Base-by-base conservation (phyloP, 441 rosid species). In the Jatropha podagrica region DNA sequence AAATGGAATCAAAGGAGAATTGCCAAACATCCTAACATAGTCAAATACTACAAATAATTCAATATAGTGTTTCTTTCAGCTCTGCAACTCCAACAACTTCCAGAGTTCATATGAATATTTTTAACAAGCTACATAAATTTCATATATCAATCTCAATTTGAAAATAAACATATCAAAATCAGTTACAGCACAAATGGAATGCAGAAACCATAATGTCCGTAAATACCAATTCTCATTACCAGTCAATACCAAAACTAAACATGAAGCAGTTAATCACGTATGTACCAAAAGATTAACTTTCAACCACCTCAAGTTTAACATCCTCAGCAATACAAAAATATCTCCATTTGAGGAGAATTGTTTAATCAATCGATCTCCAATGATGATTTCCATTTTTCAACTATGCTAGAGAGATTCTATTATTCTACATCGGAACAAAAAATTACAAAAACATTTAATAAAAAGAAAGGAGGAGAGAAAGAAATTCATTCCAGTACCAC, bases 401-500 rank as follows among this genome's bases (percentile, higher is more conserved):
- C 52, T 54, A 58, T 42, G 51, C 15, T 64, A n/a, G 65, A 65
- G 17, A 44, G 32, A 44, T 4, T 17, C n/a, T 17, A 14, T 59
- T 63, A 76, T 78, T 74, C 74, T 74, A 63, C 74, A 78, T 44
- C 42, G 59, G 9, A 32, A 64, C 14, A 44, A 59, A 54, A 75
- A 69, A 10, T 62, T 65, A 51, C 54, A 65, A 23, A 23, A n/a
- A 64, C 37, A 40, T 42, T 10, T 42, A 44, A 72, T 8, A 23
- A 4, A 51, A 68, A 41, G 37, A 13, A 58, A 18, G 0, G 51
- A 41, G 9, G 38, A 40, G 13, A 13, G n/a, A 2, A 51, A 46
- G 44, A 51, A 61, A 52, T 65, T 81, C 77, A 81, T 75, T 81
- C 84, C 41, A 81, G 72, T 42, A 81, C 84, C 61, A 68, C 84